These are phyloP conservation scores for Mortierella sp. DNA, from an alignment of 371 early-diverging fungal genomes.

Conservation along the genomic window DNA sequence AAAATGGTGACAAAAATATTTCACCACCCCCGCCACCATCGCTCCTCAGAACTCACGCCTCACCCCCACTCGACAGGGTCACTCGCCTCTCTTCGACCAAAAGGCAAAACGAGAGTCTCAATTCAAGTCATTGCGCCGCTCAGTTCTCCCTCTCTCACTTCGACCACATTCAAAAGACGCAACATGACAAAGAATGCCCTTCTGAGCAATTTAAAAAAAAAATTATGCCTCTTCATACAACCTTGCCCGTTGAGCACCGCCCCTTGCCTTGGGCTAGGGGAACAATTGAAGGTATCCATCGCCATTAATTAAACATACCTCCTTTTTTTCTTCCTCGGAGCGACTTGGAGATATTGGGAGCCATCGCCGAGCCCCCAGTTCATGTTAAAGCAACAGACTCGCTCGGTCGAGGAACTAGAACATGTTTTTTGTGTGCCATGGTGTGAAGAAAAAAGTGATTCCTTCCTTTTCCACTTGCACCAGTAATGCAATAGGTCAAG, in stretches of 20 bases:
- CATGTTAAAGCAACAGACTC: background rate
- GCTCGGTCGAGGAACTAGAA: background rate
- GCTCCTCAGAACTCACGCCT: background rate
- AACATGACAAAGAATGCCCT: no score
- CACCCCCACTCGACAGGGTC: background rate
- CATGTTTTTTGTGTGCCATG: background rate
- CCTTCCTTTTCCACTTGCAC: no score
- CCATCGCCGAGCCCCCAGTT: background rate
- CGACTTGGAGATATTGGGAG: background rate
- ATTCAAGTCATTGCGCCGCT: constrained; percentile 5
- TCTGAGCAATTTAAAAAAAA: background rate
- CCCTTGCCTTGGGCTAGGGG: background rate
- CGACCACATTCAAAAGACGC: background rate
- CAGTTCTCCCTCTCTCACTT: background rate
- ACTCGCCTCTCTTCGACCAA: background rate
- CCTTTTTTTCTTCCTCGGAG: background rate
- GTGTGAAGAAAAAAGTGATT: no score
- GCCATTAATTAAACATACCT: background rate
- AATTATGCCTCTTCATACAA: background rate
- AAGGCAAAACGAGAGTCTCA: background rate
- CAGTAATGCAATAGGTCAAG: background rate
- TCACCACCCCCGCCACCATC: no score
- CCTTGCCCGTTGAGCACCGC: background rate
- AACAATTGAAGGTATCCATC: background rate
- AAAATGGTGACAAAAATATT: background rate